These are phyloP conservation scores for Suhomyces sp. DNA, from an alignment of 805 yeast genomes.

Conservation along the genomic window DNA sequence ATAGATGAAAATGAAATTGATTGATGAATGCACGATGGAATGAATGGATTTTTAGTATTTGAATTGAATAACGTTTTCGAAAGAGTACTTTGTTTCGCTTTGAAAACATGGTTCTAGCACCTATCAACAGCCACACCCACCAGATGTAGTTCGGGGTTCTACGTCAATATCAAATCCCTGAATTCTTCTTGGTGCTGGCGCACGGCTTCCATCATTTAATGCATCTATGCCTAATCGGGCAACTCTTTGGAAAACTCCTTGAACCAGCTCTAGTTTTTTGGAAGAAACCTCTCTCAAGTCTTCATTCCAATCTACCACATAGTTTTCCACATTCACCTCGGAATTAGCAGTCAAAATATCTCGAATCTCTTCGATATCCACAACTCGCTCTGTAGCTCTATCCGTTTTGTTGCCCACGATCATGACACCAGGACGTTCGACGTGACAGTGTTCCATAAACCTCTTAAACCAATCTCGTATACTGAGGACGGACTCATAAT, in stretches of 20 bases:
- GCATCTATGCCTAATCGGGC: slow-evolving; percentile 35
- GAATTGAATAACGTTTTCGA: no score
- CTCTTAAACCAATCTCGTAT: slow-evolving; percentile 48
- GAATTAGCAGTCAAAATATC: slow-evolving; percentile 27
- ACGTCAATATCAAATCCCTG: slow-evolving; percentile 35
- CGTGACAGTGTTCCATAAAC: slow-evolving; percentile 49
- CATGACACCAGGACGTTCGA: slow-evolving; percentile 45
- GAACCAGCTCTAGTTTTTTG: slow-evolving; percentile 30
- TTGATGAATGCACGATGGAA: no score
- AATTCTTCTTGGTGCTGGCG: slow-evolving; percentile 14
- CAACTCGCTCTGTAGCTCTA: slow-evolving; percentile 30
- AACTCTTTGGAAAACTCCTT: slow-evolving; percentile 34
- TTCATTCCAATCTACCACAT: slow-evolving; percentile 32
- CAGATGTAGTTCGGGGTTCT: slow-evolving; percentile 7
- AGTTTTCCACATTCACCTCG: slow-evolving; percentile 21
- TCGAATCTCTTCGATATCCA: slow-evolving; percentile 36
- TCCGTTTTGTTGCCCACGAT: slow-evolving; percentile 57
- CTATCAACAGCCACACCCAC: slow-evolving; percentile 23
- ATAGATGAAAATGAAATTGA: no score
- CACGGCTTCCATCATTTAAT: slow-evolving; percentile 4
- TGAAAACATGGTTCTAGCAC: no score
- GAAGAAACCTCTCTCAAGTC: slow-evolving; percentile 36
- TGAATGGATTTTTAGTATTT: no score
- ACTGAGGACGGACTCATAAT: slow-evolving; percentile 49
- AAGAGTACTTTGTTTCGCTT: no score